Conservation (phyloP, 306 rosid species). For the Pachyrhizus erosus region DNA sequence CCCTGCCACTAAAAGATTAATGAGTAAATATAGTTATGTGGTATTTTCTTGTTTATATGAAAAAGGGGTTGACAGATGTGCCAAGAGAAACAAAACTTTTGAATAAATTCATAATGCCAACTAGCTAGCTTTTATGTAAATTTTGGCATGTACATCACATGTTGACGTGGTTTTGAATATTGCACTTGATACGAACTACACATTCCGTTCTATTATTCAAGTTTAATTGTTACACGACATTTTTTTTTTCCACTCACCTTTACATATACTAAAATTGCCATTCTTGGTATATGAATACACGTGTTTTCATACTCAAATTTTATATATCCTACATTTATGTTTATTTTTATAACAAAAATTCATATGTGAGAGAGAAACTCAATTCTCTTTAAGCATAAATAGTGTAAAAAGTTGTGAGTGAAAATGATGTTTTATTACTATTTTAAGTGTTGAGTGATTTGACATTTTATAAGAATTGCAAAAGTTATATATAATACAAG, state of each 20-base stretch:
- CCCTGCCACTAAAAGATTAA: not conserved
- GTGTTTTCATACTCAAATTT: not conserved
- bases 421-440: no score
- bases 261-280: not conserved
- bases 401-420: not conserved
- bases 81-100: slow-evolving; percentile 6
- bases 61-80: not conserved
- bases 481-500: no score
- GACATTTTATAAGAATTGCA: no score
- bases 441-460: no score
- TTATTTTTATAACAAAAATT: not conserved
- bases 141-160: not conserved
- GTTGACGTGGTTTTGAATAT: slow-evolving; percentile 31
- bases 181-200: not conserved
- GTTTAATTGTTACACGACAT: not conserved
- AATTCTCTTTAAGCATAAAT: not conserved
- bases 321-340: not conserved
- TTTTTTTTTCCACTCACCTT: not conserved
- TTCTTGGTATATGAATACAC: not conserved
- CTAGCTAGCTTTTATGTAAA: slow-evolving; percentile 1
- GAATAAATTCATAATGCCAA: slow-evolving; percentile 8
- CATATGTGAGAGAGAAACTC: not conserved
- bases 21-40: not conserved
- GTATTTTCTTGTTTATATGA: slow-evolving; percentile 28
- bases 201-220: not conserved